Percentiles rank a stretch among this genome's conserved stretches.
These are phyloP conservation scores for Neolentinus lepideus DNA, from an alignment of 1,284 basidiomycete genomes.

Conservation along the genomic window DNA sequence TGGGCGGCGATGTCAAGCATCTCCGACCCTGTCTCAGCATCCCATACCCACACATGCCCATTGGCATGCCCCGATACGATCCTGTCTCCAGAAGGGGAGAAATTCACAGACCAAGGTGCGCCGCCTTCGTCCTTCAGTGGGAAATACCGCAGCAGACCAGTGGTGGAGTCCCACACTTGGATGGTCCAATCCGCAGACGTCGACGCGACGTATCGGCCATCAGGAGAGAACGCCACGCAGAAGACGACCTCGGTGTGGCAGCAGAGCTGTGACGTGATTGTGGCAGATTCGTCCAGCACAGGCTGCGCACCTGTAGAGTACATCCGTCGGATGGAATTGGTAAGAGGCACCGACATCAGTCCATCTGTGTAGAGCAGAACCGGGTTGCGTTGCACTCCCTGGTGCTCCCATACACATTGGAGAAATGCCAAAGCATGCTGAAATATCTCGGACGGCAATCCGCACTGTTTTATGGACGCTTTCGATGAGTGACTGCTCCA, in stretches of 20 bases:
- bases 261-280: background rate
- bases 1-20: constrained; percentile 11
- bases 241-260: background rate
- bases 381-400: too few relatives aligned
- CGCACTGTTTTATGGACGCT: too few relatives aligned
- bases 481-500: too few relatives aligned
- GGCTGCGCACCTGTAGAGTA: too few relatives aligned
- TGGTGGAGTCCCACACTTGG: background rate
- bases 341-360: too few relatives aligned
- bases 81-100: constrained; percentile 12
- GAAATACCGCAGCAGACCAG: background rate
- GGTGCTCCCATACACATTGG: too few relatives aligned
- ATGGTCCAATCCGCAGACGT: background rate
- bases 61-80: constrained; percentile 7
- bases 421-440: too few relatives aligned
- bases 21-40: constrained; percentile 10
- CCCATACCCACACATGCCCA: constrained; percentile 13
- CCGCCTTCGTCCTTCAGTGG: background rate
- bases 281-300: too few relatives aligned
- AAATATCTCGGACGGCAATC: too few relatives aligned
- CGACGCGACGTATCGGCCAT: background rate
- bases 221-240: background rate
- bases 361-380: too few relatives aligned
- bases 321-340: too few relatives aligned
- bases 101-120: constrained; percentile 3